A percentile compares a stretch with the other conserved stretches of the same genome.
These are phyloP conservation scores for Pleurostoma richardsiae DNA, from an alignment of 2,329 filamentous ascomycete genomes.

Conservation along the genomic window DNA sequence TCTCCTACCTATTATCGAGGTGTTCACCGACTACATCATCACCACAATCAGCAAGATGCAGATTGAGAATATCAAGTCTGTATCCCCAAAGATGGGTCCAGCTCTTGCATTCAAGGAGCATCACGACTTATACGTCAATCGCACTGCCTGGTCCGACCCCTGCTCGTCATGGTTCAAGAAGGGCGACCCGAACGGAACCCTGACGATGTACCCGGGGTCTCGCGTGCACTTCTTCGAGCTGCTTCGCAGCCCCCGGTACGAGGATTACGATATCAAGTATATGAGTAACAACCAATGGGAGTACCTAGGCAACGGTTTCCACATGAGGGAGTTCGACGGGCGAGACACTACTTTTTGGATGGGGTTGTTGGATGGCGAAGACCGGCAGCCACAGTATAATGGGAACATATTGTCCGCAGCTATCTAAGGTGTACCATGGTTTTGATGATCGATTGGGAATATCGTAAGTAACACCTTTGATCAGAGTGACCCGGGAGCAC, in stretches of 20 bases:
- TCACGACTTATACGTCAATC: constrained; percentile 17
- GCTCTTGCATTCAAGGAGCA: constrained; percentile 23
- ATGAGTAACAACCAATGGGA: constrained; percentile 15
- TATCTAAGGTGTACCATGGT: too few relatives aligned
- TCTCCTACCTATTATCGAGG: constrained; percentile 18
- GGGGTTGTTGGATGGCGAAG: constrained; percentile 6
- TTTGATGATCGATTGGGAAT: too few relatives aligned
- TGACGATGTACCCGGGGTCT: constrained; percentile 19
- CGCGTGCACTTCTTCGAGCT: constrained; percentile 19
- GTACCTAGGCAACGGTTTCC: constrained; percentile 18
- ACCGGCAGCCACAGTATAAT: constrained; percentile 13
- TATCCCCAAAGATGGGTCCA: constrained; percentile 14
- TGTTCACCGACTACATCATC: constrained; percentile 19
- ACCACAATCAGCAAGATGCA: constrained; percentile 21
- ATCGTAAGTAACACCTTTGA: too few relatives aligned
- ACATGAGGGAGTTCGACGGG: constrained; percentile 3
- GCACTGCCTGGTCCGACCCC: constrained; percentile 15
- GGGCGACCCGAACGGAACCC: constrained; percentile 15
- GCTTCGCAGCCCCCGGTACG: constrained; percentile 16
- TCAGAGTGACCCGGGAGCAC: too few relatives aligned
- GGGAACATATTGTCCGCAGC: constrained; percentile 1
- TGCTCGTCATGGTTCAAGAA: constrained; percentile 21
- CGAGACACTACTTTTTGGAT: constrained; percentile 4
- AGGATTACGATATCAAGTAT: constrained; percentile 16
- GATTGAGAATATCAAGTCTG: constrained; percentile 15